Percentiles rank a stretch among this genome's conserved stretches.
Evolutionary conservation across 2,329 filamentous ascomycete species (phyloP).

Genomic region (Trichoderma cornu-damae): DNA sequence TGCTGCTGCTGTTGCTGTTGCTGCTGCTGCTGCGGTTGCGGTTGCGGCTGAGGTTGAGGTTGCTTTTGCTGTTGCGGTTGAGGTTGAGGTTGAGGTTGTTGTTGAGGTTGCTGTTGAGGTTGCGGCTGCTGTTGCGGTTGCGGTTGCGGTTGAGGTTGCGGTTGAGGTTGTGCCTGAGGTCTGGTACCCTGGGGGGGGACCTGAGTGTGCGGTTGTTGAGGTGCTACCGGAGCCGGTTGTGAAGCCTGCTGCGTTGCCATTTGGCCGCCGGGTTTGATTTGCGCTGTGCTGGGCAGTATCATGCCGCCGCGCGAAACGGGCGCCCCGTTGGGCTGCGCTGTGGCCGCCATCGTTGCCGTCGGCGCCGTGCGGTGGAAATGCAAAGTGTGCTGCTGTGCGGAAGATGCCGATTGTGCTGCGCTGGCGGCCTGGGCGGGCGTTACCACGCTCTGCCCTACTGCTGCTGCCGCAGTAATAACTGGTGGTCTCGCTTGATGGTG

Average conservation of each 20-base stretch:
- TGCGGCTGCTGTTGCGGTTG: slow-evolving; percentile 15
- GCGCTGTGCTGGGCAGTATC: slow-evolving; percentile 18
- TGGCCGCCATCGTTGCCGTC: background rate
- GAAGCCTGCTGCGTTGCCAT: slow-evolving; percentile 29
- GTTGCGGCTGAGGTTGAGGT: slow-evolving; percentile 20
- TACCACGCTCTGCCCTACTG: slow-evolving; percentile 29
- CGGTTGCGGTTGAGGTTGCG: slow-evolving; percentile 22
- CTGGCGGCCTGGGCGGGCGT: slow-evolving; percentile 33
- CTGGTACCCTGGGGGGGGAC: slow-evolving; percentile 29
- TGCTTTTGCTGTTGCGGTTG: slow-evolving; percentile 21
- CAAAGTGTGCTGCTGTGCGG: slow-evolving; percentile 18
- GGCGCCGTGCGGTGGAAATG: slow-evolving; percentile 22
- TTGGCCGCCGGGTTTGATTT: slow-evolving; percentile 27
- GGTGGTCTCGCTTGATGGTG: slow-evolving; percentile 25
- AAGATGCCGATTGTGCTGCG: slow-evolving; percentile 26
- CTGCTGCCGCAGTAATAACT: slow-evolving; percentile 25
- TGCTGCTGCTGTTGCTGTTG: slow-evolving; percentile 16
- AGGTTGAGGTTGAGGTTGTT: background rate
- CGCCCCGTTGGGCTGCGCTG: slow-evolving; percentile 1
- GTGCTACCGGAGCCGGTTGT: slow-evolving; percentile 28
- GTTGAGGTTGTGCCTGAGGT: slow-evolving; percentile 20
- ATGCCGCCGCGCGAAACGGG: slow-evolving; percentile 4
- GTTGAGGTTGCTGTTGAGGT: slow-evolving; percentile 16
- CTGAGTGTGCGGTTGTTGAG: slow-evolving; percentile 28
- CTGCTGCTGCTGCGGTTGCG: slow-evolving; percentile 22